Evolutionary conservation across 2,329 filamentous ascomycete species (phyloP).

Genomic region (Trichoderma sp.): DNA sequence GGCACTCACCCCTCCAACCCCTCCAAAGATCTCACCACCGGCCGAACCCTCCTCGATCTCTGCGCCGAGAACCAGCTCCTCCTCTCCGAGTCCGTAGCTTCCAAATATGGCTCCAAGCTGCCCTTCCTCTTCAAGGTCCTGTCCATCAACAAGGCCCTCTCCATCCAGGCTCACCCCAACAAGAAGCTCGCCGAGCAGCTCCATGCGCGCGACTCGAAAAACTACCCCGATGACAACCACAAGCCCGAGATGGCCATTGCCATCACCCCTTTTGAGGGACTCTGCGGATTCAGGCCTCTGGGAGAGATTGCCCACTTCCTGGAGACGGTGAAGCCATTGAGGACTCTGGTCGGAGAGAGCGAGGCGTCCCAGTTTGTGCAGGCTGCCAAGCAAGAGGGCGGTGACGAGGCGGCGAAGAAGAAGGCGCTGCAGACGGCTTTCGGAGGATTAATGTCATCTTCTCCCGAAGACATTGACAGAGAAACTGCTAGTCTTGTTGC

Average conservation of each 20-base stretch:
- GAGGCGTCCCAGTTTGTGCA: slow-evolving; percentile 58
- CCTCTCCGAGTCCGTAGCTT: slow-evolving; percentile 70
- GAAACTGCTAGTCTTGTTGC: slow-evolving; percentile 70
- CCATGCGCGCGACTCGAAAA: slow-evolving; percentile 81
- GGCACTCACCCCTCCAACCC: slow-evolving; percentile 95
- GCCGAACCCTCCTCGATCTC: slow-evolving; percentile 82
- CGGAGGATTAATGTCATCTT: slow-evolving; percentile 76
- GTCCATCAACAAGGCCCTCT: slow-evolving; percentile 92
- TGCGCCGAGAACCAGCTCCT: slow-evolving; percentile 84
- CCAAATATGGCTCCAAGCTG: slow-evolving; percentile 77
- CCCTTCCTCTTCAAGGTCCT: slow-evolving; percentile 98
- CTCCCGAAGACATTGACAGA: slow-evolving; percentile 53
- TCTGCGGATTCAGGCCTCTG: slow-evolving; percentile 92
- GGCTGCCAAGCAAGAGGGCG: slow-evolving; percentile 44
- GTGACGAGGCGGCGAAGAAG: slow-evolving; percentile 66
- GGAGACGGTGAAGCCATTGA: slow-evolving; percentile 56
- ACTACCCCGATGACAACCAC: slow-evolving; percentile 99
- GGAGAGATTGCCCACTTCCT: slow-evolving; percentile 86
- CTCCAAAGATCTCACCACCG: slow-evolving; percentile 82
- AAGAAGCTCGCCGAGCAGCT: slow-evolving; percentile 87
- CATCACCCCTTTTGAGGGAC: slow-evolving; percentile 91
- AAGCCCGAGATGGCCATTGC: slow-evolving; percentile 99
- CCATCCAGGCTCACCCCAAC: slow-evolving; percentile 95
- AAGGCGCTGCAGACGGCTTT: slow-evolving; percentile 75
- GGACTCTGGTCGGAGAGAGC: slow-evolving; percentile 65